These are phyloP conservation scores for Neoboletus magnificus DNA, from an alignment of 768 basidiomycete species.

Conservation along the genomic window DNA sequence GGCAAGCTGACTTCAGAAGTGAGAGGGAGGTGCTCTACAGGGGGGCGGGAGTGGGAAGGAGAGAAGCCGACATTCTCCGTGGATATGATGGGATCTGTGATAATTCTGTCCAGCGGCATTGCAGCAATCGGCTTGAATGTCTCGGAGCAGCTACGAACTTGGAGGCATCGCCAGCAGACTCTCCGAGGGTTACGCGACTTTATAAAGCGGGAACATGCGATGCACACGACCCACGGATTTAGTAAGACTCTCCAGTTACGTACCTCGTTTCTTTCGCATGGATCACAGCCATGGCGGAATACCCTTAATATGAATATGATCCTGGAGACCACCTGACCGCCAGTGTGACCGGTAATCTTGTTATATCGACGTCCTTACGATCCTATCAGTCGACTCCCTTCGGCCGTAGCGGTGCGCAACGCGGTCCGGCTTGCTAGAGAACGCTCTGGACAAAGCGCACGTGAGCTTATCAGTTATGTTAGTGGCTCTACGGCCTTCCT, in stretches of 20 bases:
- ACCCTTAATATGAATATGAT: background rate
- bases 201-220: constrained; percentile 26
- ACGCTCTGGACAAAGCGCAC: background rate
- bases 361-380: background rate
- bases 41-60: constrained; percentile 17
- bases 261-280: constrained; percentile 16
- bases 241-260: constrained; percentile 15
- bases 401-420: background rate
- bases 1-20: constrained; percentile 12
- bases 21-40: constrained; percentile 18
- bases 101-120: constrained; percentile 31
- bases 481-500: background rate
- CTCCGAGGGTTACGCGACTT: constrained; percentile 6
- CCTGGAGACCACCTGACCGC: background rate
- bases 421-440: background rate
- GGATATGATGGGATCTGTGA: constrained; percentile 34
- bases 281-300: constrained; percentile 1
- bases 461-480: background rate
- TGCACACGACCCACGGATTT: constrained; percentile 11
- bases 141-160: background rate
- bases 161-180: constrained; percentile 9
- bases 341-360: background rate
- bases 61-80: constrained; percentile 32
- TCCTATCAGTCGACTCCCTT: no score
- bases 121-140: background rate